Evolutionary conservation across 2,329 filamentous ascomycete species (phyloP).

Genomic region (Apiospora marii): DNA sequence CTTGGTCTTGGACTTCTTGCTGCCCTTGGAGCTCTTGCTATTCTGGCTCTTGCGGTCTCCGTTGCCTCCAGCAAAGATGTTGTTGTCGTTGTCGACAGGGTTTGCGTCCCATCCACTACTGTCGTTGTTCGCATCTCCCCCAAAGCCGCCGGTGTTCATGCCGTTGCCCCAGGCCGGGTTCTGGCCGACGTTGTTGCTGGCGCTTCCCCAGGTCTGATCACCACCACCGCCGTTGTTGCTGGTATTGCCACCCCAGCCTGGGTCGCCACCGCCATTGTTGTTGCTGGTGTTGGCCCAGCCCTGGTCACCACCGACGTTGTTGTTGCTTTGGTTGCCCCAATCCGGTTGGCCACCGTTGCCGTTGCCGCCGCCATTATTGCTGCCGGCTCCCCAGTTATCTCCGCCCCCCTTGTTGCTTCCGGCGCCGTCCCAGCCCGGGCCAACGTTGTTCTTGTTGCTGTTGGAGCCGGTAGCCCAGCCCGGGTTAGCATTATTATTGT

Average conservation of each 20-base stretch:
- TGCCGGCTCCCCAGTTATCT: background rate
- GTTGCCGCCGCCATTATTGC: background rate
- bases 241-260: background rate
- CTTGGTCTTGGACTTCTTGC: background rate
- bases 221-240: background rate
- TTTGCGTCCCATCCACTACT: background rate
- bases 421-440: background rate
- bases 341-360: too few species aligned
- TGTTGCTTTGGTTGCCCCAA: background rate
- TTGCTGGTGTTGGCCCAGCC: background rate
- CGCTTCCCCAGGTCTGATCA: background rate
- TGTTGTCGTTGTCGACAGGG: constrained; percentile 23
- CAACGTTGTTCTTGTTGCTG: background rate
- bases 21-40: background rate
- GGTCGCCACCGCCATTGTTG: background rate
- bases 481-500: background rate
- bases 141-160: background rate
- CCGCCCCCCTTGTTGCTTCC: background rate
- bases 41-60: constrained; percentile 8
- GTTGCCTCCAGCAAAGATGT: constrained; percentile 24
- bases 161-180: background rate
- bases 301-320: constrained; percentile 3
- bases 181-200: background rate
- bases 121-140: constrained; percentile 17
- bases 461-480: background rate